A percentile compares a stretch with the other conserved stretches of the same genome.
phyloP scores from a whole-genome alignment of 2,329 filamentous ascomycete species.

The Diaporthe australafricana region DNA sequence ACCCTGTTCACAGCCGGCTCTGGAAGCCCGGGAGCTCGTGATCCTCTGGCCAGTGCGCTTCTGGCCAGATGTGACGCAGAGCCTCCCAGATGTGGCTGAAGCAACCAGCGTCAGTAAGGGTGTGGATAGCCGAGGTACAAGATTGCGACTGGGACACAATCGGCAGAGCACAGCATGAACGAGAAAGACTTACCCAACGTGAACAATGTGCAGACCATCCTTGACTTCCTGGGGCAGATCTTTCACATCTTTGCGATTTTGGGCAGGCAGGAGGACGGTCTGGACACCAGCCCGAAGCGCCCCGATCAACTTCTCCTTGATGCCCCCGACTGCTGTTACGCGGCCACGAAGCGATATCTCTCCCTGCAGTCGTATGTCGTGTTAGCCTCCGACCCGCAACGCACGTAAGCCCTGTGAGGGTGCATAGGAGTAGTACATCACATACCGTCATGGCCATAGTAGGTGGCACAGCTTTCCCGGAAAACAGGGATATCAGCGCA shows the following conservation, averaged over 20 bases:
- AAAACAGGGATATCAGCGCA: conserved; percentile 91
- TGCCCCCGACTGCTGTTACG: conserved; percentile 94
- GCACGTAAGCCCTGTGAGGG: conserved; percentile 36
- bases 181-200: conserved; percentile 77
- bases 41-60: conserved; percentile 83
- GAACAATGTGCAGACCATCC: conserved; percentile 86
- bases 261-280: conserved; percentile 87
- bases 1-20: conserved; percentile 74
- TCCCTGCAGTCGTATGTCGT: conserved; percentile 57
- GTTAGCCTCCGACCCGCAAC: conserved; percentile 42
- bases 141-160: conserved; percentile 6
- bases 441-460: conserved; percentile 93
- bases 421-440: conserved; percentile 35
- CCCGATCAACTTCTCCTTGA: conserved; percentile 98
- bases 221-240: conserved; percentile 92
- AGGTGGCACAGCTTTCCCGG: conserved; percentile 85
- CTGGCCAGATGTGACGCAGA: conserved; percentile 90
- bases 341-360: conserved; percentile 85
- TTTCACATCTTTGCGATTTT: conserved; percentile 92
- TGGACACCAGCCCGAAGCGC: conserved; percentile 94
- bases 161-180: conserved; percentile 54
- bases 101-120: conserved; percentile 39
- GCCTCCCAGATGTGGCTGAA: conserved; percentile 93
- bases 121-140: conserved; percentile 39
- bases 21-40: conserved; percentile 75